A percentile compares a stretch with the other conserved stretches of the same genome.
Conservation (phyloP, 108 stramenopile species). For the Bacterosira constricta region DNA sequence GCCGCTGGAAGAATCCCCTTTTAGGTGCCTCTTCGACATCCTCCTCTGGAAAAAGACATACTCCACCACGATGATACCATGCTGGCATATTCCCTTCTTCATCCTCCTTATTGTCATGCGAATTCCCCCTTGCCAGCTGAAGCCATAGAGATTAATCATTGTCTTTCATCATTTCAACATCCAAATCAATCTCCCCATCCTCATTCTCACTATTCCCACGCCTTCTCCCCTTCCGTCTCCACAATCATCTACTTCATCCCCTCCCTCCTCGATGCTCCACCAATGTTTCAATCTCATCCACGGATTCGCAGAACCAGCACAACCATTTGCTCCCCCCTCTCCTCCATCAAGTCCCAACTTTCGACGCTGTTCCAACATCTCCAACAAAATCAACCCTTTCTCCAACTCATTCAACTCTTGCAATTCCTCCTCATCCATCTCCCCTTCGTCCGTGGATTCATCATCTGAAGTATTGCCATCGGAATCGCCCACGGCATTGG, state of each 20-base stretch:
- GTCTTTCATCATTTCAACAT: constrained; percentile 6
- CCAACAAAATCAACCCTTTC: constrained; percentile 6
- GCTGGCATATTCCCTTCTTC: constrained; percentile 10
- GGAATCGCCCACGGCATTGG: constrained; percentile 83
- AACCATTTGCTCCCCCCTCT: background rate
- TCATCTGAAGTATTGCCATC: constrained; percentile 66
- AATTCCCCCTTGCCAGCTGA: constrained; percentile 16
- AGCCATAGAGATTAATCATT: constrained; percentile 21
- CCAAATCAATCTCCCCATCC: constrained; percentile 17
- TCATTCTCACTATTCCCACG: background rate
- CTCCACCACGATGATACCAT: constrained; percentile 41
- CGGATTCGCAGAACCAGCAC: background rate
- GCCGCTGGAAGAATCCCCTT: background rate
- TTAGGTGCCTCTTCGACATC: background rate
- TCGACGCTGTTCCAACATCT: background rate
- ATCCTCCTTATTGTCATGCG: background rate
- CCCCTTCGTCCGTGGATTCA: constrained; percentile 52
- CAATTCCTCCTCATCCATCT: constrained; percentile 42
- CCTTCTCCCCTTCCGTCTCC: constrained; percentile 25
- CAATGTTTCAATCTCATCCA: constrained; percentile 19
- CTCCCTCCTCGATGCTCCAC: constrained; percentile 21
- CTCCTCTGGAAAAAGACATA: constrained; percentile 42
- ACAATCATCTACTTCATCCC: constrained; percentile 22
- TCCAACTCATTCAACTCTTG: constrained; percentile 60
- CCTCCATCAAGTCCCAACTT: background rate